These are phyloP conservation scores for Didymella pomorum DNA, from an alignment of 2,329 filamentous ascomycete genomes.

Conservation along the genomic window DNA sequence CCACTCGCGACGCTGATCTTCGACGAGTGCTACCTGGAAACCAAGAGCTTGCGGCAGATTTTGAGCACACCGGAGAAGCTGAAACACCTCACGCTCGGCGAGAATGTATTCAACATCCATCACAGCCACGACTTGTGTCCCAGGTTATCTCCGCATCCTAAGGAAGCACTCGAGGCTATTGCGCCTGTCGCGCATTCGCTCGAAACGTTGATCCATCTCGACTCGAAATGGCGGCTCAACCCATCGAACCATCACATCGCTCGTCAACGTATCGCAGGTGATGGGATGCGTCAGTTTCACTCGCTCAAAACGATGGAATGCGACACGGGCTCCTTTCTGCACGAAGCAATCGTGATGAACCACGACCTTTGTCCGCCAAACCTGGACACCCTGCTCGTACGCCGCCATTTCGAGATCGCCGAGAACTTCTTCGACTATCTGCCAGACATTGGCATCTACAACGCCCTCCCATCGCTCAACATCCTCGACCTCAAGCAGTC, in stretches of 20 bases:
- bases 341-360: conserved; percentile 37
- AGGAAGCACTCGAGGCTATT: conserved; percentile 37
- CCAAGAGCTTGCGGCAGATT: conserved; percentile 36
- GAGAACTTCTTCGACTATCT: conserved; percentile 41
- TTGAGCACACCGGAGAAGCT: conserved; percentile 40
- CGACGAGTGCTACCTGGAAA: conserved; percentile 46
- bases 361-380: conserved; percentile 40
- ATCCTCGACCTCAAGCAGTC: conserved; percentile 42
- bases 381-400: conserved; percentile 38
- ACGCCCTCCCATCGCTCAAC: conserved; percentile 34
- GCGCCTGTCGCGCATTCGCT: conserved; percentile 42
- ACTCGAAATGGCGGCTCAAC: conserved; percentile 35
- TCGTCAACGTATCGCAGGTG: conserved; percentile 29
- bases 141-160: conserved; percentile 25
- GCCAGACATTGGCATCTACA: conserved; percentile 37
- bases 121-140: conserved; percentile 23
- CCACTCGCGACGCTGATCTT: conserved; percentile 45
- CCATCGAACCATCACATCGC: conserved; percentile 24
- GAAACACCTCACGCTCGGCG: conserved; percentile 45
- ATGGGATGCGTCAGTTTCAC: conserved; percentile 45
- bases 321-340: conserved; percentile 43
- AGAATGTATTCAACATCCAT: conserved; percentile 43
- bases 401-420: conserved; percentile 30
- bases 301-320: conserved; percentile 40
- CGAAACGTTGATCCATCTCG: conserved; percentile 38